Evolutionary conservation across 108 stramenopile genomes (phyloP).

Genomic region (Pseudonitzschia delicatissima): DNA sequence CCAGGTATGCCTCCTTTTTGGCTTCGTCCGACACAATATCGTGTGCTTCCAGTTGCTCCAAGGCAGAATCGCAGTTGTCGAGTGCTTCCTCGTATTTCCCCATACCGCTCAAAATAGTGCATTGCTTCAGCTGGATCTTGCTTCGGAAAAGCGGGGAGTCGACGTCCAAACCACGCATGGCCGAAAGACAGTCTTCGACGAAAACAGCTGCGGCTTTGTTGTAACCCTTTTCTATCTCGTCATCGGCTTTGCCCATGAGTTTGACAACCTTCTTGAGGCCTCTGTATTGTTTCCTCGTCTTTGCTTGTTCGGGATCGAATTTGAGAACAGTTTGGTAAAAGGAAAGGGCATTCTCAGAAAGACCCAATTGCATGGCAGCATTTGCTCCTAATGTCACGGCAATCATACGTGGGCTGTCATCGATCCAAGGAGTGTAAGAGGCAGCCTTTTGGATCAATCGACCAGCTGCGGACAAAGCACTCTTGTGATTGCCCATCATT

Average conservation of each 20-base stretch:
- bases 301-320: constrained; percentile 56
- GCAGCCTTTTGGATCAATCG: constrained; percentile 44
- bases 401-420: constrained; percentile 51
- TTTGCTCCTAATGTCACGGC: constrained; percentile 51
- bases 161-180: constrained; percentile 56
- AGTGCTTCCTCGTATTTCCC: constrained; percentile 52
- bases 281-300: constrained; percentile 53
- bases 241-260: constrained; percentile 47
- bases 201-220: constrained; percentile 48
- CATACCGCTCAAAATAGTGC: constrained; percentile 50
- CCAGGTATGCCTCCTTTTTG: constrained; percentile 46
- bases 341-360: constrained; percentile 48
- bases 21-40: constrained; percentile 28
- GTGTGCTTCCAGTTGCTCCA: constrained; percentile 34
- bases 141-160: constrained; percentile 54
- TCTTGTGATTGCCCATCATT: constrained; percentile 48
- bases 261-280: constrained; percentile 60
- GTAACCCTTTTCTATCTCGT: constrained; percentile 54
- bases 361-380: constrained; percentile 58
- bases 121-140: constrained; percentile 53
- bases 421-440: constrained; percentile 42
- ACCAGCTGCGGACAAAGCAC: constrained; percentile 44
- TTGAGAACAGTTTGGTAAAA: constrained; percentile 61
- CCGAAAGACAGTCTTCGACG: constrained; percentile 48
- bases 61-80: constrained; percentile 44